Percentiles rank a stretch among this genome's conserved stretches.
phyloP scores from a whole-genome alignment of 2,329 filamentous ascomycete genomes.

The Aphanoascus verrucosus region DNA sequence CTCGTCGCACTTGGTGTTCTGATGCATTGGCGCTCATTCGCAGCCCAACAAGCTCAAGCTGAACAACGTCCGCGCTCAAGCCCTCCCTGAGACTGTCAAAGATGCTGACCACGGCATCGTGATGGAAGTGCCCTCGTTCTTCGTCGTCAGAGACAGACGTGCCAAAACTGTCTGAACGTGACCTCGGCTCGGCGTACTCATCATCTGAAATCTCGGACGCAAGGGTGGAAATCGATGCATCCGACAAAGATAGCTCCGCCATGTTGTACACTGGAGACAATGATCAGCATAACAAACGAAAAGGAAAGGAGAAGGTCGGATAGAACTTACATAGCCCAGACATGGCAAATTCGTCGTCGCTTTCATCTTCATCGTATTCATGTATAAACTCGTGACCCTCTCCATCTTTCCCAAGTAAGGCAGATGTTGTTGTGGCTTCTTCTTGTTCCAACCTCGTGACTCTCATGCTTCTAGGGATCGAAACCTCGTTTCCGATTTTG shows the following conservation, averaged over 20 bases:
- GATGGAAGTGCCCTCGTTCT: constrained; percentile 59
- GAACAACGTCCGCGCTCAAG: constrained; percentile 68
- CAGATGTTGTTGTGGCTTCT: constrained; percentile 38
- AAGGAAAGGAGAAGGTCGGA: neutral
- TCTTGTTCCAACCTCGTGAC: constrained; percentile 39
- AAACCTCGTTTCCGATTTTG: constrained; percentile 53
- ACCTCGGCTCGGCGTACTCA: constrained; percentile 35
- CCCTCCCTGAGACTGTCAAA: constrained; percentile 70
- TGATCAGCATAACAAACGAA: neutral
- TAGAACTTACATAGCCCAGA: constrained; percentile 17
- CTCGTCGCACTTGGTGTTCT: constrained; percentile 75
- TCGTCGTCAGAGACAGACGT: constrained; percentile 59
- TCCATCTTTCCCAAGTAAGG: constrained; percentile 48
- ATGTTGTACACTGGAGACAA: constrained; percentile 40
- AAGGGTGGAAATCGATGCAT: constrained; percentile 53
- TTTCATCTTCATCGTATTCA: constrained; percentile 54
- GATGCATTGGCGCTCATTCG: constrained; percentile 84
- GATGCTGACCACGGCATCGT: constrained; percentile 77
- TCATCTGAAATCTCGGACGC: constrained; percentile 44
- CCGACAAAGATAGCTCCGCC: constrained; percentile 36
- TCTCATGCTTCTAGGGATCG: constrained; percentile 30
- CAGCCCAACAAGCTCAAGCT: constrained; percentile 87
- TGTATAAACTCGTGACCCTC: constrained; percentile 55
- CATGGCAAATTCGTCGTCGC: constrained; percentile 54
- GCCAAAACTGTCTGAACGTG: constrained; percentile 59